Evolutionary conservation across 768 basidiomycete genomes (phyloP), one percentile per base, ranked within the genome.

Genomic region (Cubamyces lactineus): DNA sequence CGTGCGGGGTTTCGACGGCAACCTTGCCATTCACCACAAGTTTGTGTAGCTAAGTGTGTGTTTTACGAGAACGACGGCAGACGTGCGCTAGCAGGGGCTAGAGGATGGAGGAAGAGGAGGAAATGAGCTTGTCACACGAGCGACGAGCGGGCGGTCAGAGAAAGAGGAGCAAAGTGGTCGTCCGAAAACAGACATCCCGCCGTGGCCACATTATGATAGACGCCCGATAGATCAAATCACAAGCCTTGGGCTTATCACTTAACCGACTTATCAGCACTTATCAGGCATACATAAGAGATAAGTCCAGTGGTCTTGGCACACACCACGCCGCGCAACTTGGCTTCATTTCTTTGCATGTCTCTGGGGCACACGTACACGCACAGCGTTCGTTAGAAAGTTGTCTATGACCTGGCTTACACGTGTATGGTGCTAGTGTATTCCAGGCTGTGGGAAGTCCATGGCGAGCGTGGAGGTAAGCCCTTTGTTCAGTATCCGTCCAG

Each of bases 71-170:
- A 51, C 23, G 23, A 23, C 15, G 13, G 15, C 13, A 17, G 17
- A 41, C 15, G 9, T 34, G 34, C 34, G 46, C 50, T 7, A 38
- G 28, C 46, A 0, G 16, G 23, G n/a, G 48, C 26, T 34, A 13
- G 45, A 17, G 19, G 15, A 34, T 38, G 15, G 56, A 21, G 42
- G 50, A 46, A 48, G 38, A 49, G 30, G 34, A 52, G 49, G 17
- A 40, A 41, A 30, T 46, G 51, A 3, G n/a, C 43, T 59, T 21
- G 66, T 68, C 67, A 68, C 66, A 67, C 69, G 67, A 67, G 61
- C 57, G 47, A 47, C 17, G 38, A 54, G 41, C 12, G 17, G 49
- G 13, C 19, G 55, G 21, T 34, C 13, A 45, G 26, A 24, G 49
- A 30, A 51, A 53, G 17, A 40, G 17, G 41, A 24, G 56, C 19